These are phyloP conservation scores for Trichophyton mentagrophytes DNA, from an alignment of 2,329 filamentous ascomycete genomes.

Conservation along the genomic window DNA sequence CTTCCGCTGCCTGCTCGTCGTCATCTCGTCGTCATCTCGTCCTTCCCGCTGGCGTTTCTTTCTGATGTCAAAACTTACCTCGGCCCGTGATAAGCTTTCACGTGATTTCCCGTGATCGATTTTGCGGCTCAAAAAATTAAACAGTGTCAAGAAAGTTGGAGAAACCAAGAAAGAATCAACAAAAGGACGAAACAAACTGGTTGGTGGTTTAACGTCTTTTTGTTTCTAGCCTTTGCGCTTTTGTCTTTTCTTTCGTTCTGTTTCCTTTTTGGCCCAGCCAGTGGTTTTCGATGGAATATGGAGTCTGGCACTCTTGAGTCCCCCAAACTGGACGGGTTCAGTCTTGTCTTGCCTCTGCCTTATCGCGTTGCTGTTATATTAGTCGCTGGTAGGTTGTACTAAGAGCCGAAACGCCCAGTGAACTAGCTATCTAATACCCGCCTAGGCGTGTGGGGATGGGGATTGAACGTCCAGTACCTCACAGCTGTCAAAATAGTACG, in stretches of 20 bases:
- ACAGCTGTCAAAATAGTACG: constrained; percentile 59
- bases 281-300: constrained; percentile 24
- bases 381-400: constrained; percentile 54
- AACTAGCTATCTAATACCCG: not conserved
- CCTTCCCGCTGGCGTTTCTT: not conserved
- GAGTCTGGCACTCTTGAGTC: constrained; percentile 28
- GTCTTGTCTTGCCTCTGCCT: constrained; percentile 72
- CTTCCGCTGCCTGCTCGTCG: not conserved
- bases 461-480: constrained; percentile 78
- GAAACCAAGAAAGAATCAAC: not conserved
- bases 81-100: constrained; percentile 1
- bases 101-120: not conserved
- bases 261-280: not conserved
- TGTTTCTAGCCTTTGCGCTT: not conserved
- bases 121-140: not conserved
- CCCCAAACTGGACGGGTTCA: constrained; percentile 56
- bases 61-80: not conserved
- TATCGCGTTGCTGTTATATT: constrained; percentile 79
- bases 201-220: not conserved
- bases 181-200: not conserved
- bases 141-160: not conserved
- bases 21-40: not conserved
- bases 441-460: constrained; percentile 88
- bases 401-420: not conserved
- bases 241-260: not conserved